Evolutionary conservation across 768 basidiomycete species (phyloP), one percentile per base, ranked within the genome.

Genomic region (Leccinum subgranulosum): DNA sequence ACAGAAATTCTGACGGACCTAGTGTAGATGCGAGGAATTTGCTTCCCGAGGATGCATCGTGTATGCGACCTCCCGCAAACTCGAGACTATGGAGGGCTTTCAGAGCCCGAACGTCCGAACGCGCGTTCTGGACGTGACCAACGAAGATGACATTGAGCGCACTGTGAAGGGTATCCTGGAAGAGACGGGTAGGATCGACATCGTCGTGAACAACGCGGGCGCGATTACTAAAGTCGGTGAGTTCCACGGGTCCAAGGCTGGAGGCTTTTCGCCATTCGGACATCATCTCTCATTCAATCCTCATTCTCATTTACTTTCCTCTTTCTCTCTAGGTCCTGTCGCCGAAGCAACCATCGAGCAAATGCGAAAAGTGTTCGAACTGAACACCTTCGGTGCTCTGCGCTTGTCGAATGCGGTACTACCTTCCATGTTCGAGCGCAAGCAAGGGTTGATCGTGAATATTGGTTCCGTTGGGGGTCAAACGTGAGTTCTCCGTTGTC

Each of bases 171-270:
- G 77, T 2, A 78, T 92, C 59, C 69, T 84, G 10, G 73, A 75
- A 1, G 76, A 75, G 27, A 79, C 85, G 50, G 88, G 87, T 0
- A 77, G 68, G 56, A 84, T 92, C 34, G 89, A 92, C 58, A 74
- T 92, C 1, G 70, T 92, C 3, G 87, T 92, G 45, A 92, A 92
- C 66, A 92, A 92, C 59, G 91, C 90, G 3, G 88, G 86, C n/a
- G 67, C 72, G 1, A 48, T 74, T 4, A 65, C 68, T 12, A 70
- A n/a, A 39, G 7, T 81, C 62, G 84, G 85, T 83, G 58, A 34
- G 76, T 61, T 9, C 27, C 17, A 39, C 3, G 33, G 7, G 8
- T 0, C 36, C 7, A 39, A n/a, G n/a, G n/a, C 36, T 15, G 9
- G 36, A 39, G 8, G 36, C 36, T n/a, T 39, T 39, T 39, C 8